phyloP scores from a whole-genome alignment of 2,329 filamentous ascomycete species.

The Calcarisporium arbuscula region DNA sequence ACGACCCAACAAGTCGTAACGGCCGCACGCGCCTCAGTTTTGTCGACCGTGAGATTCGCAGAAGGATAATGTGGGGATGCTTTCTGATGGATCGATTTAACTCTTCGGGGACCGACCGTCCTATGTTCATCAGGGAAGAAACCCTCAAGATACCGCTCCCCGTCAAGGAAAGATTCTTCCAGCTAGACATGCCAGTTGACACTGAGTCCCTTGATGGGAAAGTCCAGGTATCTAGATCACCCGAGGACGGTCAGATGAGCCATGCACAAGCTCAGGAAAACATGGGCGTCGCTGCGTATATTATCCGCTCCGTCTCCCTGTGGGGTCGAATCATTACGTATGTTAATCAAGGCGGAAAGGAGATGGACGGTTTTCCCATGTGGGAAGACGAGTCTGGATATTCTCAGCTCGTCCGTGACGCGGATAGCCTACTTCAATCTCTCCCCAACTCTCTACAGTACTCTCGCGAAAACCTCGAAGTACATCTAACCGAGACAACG shows the following conservation, averaged over 20 bases:
- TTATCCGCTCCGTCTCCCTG: conserved; percentile 75
- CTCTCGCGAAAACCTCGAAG: conserved; percentile 72
- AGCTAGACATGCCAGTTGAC: conserved; percentile 81
- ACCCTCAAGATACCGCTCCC: conserved; percentile 85
- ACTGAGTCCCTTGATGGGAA: conserved; percentile 78
- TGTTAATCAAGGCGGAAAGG: conserved; percentile 82
- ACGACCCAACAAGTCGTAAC: conserved; percentile 64
- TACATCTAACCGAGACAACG: conserved; percentile 76
- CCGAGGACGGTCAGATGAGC: conserved; percentile 56
- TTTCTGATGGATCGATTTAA: conserved; percentile 98
- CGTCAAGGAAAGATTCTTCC: conserved; percentile 83
- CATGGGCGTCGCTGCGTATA: conserved; percentile 91
- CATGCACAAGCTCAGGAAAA: conserved; percentile 72
- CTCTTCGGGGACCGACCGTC: conserved; percentile 87
- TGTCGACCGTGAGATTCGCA: conserved; percentile 85
- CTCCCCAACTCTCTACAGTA: conserved; percentile 71
- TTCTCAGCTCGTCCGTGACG: conserved; percentile 60
- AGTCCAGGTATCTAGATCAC: conserved; percentile 54
- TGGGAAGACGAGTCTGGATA: conserved; percentile 81
- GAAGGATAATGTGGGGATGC: conserved; percentile 96
- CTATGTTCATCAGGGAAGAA: conserved; percentile 85
- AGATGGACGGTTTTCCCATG: conserved; percentile 68
- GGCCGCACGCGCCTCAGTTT: conserved; percentile 68
- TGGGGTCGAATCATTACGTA: conserved; percentile 91
- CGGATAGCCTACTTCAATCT: conserved; percentile 60